These are phyloP conservation scores for Pyricularia grisea DNA, from an alignment of 2,329 filamentous ascomycete genomes.

Conservation along the genomic window DNA sequence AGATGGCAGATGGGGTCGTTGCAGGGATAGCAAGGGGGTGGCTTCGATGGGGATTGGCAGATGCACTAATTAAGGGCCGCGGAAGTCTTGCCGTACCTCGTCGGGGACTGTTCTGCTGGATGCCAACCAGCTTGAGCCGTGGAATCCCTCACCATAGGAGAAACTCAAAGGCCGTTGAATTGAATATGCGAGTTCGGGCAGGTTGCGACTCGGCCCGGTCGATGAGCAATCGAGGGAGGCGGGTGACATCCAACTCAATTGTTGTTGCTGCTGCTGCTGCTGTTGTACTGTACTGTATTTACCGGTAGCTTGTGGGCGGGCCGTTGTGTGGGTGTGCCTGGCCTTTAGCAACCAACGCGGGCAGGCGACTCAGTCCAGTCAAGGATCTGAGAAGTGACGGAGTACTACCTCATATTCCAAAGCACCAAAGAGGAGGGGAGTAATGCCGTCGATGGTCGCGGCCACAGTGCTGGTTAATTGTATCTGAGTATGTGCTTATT, in stretches of 20 bases:
- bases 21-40: constrained; percentile 8
- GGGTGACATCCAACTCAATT: constrained; percentile 1
- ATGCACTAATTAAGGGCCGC: background rate
- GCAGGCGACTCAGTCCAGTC: constrained; percentile 36
- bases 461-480: background rate
- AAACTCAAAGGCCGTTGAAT: constrained; percentile 7
- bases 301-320: no score
- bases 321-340: background rate
- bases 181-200: background rate
- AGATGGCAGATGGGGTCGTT: background rate
- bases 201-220: constrained; percentile 1
- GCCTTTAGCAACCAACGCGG: constrained; percentile 1
- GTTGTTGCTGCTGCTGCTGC: background rate
- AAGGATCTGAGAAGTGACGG: constrained; percentile 49
- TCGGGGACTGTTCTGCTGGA: constrained; percentile 47
- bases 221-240: background rate
- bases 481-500: background rate
- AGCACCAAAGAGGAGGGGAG: background rate
- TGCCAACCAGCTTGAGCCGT: constrained; percentile 48
- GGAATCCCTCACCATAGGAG: constrained; percentile 44
- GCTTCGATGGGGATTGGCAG: constrained; percentile 3
- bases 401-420: constrained; percentile 49
- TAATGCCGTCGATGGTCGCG: background rate
- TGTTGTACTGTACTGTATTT: no score
- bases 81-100: constrained; percentile 34